Evolutionary conservation across 495 filamentous ascomycete genomes (phyloP).

Genomic region (Clavariopsis aquatica): DNA sequence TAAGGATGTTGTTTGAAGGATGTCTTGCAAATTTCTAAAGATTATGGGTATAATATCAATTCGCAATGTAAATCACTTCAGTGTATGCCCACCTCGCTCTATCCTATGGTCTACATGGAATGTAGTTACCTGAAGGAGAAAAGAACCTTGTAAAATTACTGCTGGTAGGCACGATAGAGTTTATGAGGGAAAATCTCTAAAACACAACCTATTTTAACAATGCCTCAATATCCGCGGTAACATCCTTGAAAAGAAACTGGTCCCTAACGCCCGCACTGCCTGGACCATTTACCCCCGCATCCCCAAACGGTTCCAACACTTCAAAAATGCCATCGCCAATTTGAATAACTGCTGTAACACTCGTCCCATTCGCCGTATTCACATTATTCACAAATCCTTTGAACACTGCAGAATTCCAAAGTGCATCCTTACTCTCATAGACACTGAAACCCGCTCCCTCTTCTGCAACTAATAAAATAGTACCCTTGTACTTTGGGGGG

Average conservation of each 20-base stretch:
- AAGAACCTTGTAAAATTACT: too few relatives aligned
- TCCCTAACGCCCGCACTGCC: constrained; percentile 27
- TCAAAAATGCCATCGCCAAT: constrained; percentile 21
- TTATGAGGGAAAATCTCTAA: too few relatives aligned
- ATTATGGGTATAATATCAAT: too few relatives aligned
- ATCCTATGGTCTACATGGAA: too few relatives aligned
- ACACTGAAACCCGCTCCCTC: constrained; percentile 19
- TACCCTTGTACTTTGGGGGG: constrained; percentile 21
- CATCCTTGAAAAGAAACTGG: constrained; percentile 19
- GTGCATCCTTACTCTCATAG: constrained; percentile 14
- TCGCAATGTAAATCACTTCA: too few relatives aligned
- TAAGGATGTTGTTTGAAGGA: too few relatives aligned
- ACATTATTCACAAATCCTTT: constrained; percentile 10
- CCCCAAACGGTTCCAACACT: constrained; percentile 35
- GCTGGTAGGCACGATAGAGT: too few relatives aligned
- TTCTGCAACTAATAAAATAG: constrained; percentile 24
- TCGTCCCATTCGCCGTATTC: constrained; percentile 6
- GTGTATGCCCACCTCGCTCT: too few relatives aligned
- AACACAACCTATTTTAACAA: constrained; percentile 22
- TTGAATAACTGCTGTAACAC: constrained; percentile 14
- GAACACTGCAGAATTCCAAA: constrained; percentile 24
- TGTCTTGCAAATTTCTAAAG: too few relatives aligned
- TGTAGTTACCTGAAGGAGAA: too few relatives aligned
- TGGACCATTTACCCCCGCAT: constrained; percentile 25
- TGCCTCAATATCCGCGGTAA: constrained; percentile 8